Evolutionary conservation across 495 filamentous ascomycete species (phyloP).

Genomic region (Halenospora varia): DNA sequence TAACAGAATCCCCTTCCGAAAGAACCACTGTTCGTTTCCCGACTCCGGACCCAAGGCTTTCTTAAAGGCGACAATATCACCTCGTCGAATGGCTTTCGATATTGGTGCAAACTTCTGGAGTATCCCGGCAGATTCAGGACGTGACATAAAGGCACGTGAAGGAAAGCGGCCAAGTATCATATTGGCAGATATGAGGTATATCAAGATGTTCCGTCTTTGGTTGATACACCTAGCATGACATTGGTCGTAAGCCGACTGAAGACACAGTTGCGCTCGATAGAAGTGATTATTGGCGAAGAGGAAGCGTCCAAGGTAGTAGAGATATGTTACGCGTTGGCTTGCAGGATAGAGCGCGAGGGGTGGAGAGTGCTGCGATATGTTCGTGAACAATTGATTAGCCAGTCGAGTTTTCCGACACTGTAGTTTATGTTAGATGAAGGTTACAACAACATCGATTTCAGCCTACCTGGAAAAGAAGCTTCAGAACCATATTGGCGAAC

Average conservation of each 20-base stretch:
- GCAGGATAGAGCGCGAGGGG: conserved; percentile 76
- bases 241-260: conserved; percentile 78
- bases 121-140: conserved; percentile 70
- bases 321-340: conserved; percentile 84
- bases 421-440: conserved; percentile 10
- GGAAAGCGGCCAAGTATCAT: conserved; percentile 86
- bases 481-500: conserved; percentile 87
- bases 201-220: conserved; percentile 76
- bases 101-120: conserved; percentile 69
- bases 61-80: conserved; percentile 75
- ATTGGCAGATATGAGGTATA: conserved; percentile 78
- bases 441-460: background rate
- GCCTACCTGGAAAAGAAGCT: conserved; percentile 75
- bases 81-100: conserved; percentile 65
- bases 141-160: conserved; percentile 54
- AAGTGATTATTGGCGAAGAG: conserved; percentile 79
- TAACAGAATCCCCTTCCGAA: conserved; percentile 68
- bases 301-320: conserved; percentile 92
- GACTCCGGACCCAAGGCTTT: conserved; percentile 48
- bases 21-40: conserved; percentile 62
- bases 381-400: conserved; percentile 84
- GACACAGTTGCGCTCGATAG: conserved; percentile 63
- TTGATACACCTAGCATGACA: conserved; percentile 60
- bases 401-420: conserved; percentile 58
- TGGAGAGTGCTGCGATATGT: conserved; percentile 78